Evolutionary conservation across 306 rosid genomes (phyloP).

Genomic region (Acacia melanoxylon): DNA sequence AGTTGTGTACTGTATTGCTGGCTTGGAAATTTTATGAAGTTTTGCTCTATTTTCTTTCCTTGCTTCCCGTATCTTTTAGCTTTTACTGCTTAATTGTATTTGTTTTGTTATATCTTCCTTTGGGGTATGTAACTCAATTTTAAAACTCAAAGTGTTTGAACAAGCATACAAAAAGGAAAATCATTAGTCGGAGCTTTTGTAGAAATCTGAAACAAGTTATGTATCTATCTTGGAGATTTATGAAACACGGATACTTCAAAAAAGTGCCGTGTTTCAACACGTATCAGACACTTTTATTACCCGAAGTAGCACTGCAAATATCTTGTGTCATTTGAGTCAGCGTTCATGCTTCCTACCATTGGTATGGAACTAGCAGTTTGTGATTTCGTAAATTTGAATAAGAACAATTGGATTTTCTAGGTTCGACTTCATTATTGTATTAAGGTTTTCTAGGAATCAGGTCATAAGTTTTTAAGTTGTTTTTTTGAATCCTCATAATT

Average conservation of each 20-base stretch:
- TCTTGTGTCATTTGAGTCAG: not conserved
- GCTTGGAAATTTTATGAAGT: conserved; percentile 18
- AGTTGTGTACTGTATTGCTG: conserved; percentile 26
- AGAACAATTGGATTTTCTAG: not conserved
- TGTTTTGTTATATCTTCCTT: not conserved
- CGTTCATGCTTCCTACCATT: not conserved
- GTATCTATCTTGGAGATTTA: not conserved
- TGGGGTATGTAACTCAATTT: not conserved
- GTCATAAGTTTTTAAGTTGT: not conserved
- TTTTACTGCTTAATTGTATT: not conserved
- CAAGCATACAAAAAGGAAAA: not conserved
- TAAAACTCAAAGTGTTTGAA: not conserved
- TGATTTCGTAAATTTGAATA: not conserved
- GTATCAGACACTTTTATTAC: not conserved
- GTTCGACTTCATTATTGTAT: not conserved
- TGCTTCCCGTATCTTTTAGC: not conserved
- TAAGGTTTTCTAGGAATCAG: not conserved
- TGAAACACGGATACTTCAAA: not conserved
- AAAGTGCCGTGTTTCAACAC: not conserved
- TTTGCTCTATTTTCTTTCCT: conserved; percentile 8
- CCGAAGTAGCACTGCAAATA: not conserved
- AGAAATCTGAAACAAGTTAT: not conserved
- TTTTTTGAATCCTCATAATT: not conserved
- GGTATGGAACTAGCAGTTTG: not conserved
- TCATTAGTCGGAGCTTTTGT: not conserved